Conservation (phyloP, 164 flowering plant species). For the Annona squamosa region DNA sequence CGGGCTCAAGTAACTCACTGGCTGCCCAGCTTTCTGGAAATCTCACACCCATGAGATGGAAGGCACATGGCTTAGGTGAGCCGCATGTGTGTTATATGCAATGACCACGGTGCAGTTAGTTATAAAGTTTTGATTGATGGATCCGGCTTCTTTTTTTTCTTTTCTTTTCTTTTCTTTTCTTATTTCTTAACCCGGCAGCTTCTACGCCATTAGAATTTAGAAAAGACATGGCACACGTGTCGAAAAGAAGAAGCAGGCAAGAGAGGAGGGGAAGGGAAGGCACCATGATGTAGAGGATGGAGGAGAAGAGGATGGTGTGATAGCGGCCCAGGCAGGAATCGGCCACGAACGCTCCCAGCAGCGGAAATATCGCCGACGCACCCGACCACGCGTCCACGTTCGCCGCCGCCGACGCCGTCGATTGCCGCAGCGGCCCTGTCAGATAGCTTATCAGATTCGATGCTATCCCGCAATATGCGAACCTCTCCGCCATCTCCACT, state of each 20-base stretch:
- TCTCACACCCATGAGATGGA: no score
- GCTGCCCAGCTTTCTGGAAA: no score
- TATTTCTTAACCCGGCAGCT: no score
- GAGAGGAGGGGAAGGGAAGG: not conserved
- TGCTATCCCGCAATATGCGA: not conserved
- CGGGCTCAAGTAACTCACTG: no score
- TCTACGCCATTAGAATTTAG: no score
- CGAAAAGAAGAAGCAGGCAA: not conserved
- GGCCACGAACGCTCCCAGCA: slow-evolving; percentile 8
- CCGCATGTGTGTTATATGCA: no score
- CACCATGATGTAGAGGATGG: slow-evolving; percentile 11
- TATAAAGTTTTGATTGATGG: no score
- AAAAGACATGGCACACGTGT: no score
- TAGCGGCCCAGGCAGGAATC: slow-evolving; percentile 6
- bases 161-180: no score
- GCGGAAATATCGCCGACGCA: not conserved
- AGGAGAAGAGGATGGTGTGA: slow-evolving; percentile 4
- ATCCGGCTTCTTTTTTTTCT: no score
- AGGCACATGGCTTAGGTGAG: no score
- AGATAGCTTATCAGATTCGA: slow-evolving; percentile 8
- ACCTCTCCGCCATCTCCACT: slow-evolving; percentile 9
- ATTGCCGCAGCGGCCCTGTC: slow-evolving; percentile 1
- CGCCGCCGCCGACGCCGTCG: slow-evolving; percentile 3
- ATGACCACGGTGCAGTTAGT: no score
- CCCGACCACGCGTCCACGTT: slow-evolving; percentile 10